Evolutionary conservation across 768 basidiomycete genomes (phyloP).

Genomic region (Lentinula raphanica): DNA sequence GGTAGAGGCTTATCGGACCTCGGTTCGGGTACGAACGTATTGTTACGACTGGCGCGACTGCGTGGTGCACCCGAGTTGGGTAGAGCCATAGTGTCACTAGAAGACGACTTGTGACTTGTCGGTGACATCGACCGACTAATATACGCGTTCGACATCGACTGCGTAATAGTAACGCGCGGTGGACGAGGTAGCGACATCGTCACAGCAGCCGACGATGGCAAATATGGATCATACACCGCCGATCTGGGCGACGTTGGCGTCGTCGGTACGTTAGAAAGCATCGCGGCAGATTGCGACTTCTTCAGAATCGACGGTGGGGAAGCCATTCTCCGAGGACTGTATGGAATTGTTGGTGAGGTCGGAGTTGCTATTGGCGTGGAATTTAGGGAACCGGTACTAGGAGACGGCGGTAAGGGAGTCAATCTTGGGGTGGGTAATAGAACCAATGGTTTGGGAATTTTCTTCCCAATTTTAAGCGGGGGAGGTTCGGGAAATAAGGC

Average conservation of each 20-base stretch:
- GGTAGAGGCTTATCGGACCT: background rate
- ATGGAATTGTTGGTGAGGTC: constrained; percentile 25
- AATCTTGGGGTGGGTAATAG: constrained; percentile 25
- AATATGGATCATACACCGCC: background rate
- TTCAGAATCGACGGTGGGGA: constrained; percentile 18
- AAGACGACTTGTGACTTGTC: background rate
- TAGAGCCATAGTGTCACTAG: constrained; percentile 1
- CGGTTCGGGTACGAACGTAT: background rate
- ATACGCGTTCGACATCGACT: background rate
- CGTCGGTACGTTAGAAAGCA: background rate
- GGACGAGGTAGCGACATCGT: background rate
- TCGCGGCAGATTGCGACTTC: constrained; percentile 9
- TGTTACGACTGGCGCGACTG: background rate
- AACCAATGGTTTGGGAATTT: constrained; percentile 30
- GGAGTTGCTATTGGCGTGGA: constrained; percentile 41
- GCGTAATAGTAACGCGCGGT: background rate
- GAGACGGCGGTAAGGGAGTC: constrained; percentile 26
- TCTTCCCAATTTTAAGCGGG: constrained; percentile 11
- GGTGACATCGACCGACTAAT: background rate
- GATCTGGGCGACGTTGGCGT: background rate
- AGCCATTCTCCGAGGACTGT: constrained; percentile 9
- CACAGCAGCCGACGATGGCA: too few species aligned
- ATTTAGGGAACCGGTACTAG: constrained; percentile 26
- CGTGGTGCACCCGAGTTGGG: background rate
- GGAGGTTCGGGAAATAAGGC: constrained; percentile 14